phyloP scores from a whole-genome alignment of 139 green algal species.

The Edaphochlamys debaryana region DNA sequence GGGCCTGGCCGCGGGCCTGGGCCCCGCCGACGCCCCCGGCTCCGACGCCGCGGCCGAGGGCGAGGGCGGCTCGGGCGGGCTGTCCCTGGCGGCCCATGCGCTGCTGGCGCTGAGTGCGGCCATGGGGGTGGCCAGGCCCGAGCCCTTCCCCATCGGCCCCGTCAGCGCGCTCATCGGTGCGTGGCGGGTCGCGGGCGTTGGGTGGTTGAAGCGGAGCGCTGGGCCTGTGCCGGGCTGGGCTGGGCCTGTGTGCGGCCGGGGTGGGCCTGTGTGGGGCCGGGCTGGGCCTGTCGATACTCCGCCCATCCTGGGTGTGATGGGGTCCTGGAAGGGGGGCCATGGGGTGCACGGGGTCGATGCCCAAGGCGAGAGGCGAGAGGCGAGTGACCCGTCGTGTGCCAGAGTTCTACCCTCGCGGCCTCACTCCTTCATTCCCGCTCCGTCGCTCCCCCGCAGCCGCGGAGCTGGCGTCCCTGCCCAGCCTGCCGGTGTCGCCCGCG shows the following conservation, averaged over 20 bases:
- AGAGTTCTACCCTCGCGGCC: too few relatives aligned
- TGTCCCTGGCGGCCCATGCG: constrained; percentile 66
- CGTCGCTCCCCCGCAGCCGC: constrained; percentile 1
- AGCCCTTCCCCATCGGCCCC: constrained; percentile 67
- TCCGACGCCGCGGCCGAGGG: neutral
- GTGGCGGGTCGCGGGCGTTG: neutral
- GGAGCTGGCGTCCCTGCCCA: constrained; percentile 14
- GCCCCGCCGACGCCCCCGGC: neutral
- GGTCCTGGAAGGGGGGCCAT: too few relatives aligned
- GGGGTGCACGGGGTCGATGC: too few relatives aligned
- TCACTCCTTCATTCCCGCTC: too few relatives aligned
- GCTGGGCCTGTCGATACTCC: too few relatives aligned
- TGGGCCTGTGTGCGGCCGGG: too few relatives aligned
- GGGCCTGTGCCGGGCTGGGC: too few relatives aligned
- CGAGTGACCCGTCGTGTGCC: too few relatives aligned
- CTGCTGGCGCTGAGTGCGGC: constrained; percentile 54
- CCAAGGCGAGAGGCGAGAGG: too few relatives aligned
- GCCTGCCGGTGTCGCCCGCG: neutral
- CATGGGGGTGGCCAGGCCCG: constrained; percentile 59
- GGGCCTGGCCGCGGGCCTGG: constrained; percentile 44
- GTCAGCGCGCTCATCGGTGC: constrained; percentile 53
- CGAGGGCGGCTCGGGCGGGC: constrained; percentile 35
- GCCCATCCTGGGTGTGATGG: too few relatives aligned
- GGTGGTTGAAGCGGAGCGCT: neutral
- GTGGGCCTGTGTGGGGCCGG: too few relatives aligned